Conservation (phyloP, 2,329 filamentous ascomycete species). For the Macrophomina pseudophaseolina region DNA sequence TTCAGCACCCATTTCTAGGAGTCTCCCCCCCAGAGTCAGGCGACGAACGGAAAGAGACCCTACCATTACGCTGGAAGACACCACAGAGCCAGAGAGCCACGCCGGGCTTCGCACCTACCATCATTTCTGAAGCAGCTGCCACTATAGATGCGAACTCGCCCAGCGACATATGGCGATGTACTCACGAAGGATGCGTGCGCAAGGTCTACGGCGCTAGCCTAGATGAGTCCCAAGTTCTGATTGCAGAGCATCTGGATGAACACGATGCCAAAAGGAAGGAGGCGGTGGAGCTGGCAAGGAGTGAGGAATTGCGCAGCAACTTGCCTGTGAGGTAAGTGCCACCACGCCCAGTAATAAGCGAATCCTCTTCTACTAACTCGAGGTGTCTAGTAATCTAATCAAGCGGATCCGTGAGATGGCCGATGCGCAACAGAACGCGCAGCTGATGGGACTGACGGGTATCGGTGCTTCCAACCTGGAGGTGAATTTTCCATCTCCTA, state of each 20-base stretch:
- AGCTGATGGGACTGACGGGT: conserved; percentile 18
- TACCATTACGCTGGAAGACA: conserved; percentile 37
- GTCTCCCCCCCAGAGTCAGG: conserved; percentile 8
- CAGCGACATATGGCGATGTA: conserved; percentile 70
- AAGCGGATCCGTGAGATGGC: conserved; percentile 52
- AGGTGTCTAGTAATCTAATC: conserved; percentile 46
- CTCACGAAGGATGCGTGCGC: conserved; percentile 67
- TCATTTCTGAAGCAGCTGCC: conserved; percentile 28
- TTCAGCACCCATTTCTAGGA: neutral
- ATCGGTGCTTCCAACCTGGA: neutral
- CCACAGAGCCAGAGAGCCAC: conserved; percentile 23
- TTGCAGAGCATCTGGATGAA: conserved; percentile 65
- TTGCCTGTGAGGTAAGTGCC: conserved; percentile 48
- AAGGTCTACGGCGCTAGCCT: conserved; percentile 68
- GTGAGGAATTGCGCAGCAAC: conserved; percentile 52
- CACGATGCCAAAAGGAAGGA: conserved; percentile 63
- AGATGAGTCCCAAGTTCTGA: conserved; percentile 59
- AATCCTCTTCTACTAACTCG: neutral
- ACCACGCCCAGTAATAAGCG: neutral
- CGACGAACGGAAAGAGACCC: conserved; percentile 27
- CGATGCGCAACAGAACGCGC: conserved; percentile 34
- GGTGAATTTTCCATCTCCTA: neutral
- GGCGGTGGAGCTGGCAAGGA: conserved; percentile 58
- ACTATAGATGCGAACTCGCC: conserved; percentile 54
- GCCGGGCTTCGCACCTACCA: neutral